Evolutionary conservation across 2,329 filamentous ascomycete species (phyloP), one percentile per base, ranked within the genome.

Genomic region (Colletotrichum viniferum): DNA sequence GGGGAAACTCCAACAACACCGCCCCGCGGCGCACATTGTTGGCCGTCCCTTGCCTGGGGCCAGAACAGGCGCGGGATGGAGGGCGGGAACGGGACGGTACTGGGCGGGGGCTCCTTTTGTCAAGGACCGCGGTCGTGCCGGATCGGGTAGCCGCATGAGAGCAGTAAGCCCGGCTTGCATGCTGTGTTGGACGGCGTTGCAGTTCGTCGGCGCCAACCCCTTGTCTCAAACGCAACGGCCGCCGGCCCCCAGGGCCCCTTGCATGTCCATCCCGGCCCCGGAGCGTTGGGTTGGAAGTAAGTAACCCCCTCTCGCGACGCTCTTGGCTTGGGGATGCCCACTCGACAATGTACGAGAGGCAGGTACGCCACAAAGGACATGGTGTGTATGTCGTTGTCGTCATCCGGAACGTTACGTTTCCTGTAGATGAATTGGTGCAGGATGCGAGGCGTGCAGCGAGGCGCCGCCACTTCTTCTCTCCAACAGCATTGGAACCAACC

Each of bases 81-180:
- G 69, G 52, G 65, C 52, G 65, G 65, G 38, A 30, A 61, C 28
- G 55, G 32, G 21, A 61, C 36, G 18, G 48, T 60, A 73, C 58
- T 69, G 71, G 71, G 66, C 14, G 26, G 24, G 58, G 65, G 13
- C 0, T 0, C 12, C 16, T 24, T 34, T 34, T n/a, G 6, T 28
- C 26, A 56, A 32, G 71, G 43, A 21, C 43, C 43, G 43, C 69
- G 43, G 69, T 28, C 58, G 56, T 9, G 43, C 38, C 69, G 69
- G 56, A 63, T 73, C 73, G 73, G 73, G 43, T 64, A 58, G 73
- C 69, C 21, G 73, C 73, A 75, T 73, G 38, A 30, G 32, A 52
- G 30, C 21, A 61, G 32, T 52, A 52, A 52, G 43, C 43, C 43
- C 43, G 24, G 28, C 26, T 18, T 30, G 18, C 56, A 60, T 60